These are phyloP conservation scores for Umbelopsis vinacea DNA, from an alignment of 192 early-diverging fungal species.

Conservation along the genomic window DNA sequence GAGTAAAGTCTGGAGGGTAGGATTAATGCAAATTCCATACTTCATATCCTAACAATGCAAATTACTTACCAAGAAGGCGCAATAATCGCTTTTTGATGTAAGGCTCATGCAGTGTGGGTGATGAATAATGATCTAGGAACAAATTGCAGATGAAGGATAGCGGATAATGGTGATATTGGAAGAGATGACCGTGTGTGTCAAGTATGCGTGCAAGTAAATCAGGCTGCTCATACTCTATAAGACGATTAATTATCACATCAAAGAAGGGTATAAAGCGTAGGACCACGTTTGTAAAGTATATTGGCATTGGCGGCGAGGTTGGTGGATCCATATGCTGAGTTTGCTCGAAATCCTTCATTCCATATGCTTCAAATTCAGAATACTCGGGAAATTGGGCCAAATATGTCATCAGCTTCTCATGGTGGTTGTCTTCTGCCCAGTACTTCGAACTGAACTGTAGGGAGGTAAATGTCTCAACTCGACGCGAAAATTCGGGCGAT, in stretches of 20 bases:
- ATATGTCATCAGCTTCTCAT: constrained; percentile 66
- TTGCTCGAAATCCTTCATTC: constrained; percentile 45
- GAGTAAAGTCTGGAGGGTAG: constrained; percentile 41
- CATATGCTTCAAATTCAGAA: constrained; percentile 73
- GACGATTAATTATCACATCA: constrained; percentile 66
- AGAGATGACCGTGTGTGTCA: constrained; percentile 64
- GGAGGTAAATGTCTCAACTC: constrained; percentile 67
- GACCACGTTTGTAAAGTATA: constrained; percentile 73
- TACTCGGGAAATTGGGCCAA: constrained; percentile 72
- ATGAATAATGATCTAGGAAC: constrained; percentile 69
- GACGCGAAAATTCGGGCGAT: constrained; percentile 50
- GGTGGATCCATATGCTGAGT: constrained; percentile 60
- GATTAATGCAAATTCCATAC: no score
- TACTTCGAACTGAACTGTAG: constrained; percentile 66
- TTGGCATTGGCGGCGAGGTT: constrained; percentile 60
- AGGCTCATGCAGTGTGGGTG: constrained; percentile 62
- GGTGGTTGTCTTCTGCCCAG: constrained; percentile 75
- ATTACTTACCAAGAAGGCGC: constrained; percentile 61
- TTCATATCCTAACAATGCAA: neutral
- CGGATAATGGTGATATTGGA: constrained; percentile 69
- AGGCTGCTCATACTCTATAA: constrained; percentile 69
- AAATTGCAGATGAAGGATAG: constrained; percentile 71
- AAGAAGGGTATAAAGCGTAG: constrained; percentile 68
- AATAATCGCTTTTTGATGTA: constrained; percentile 57
- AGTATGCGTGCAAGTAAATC: constrained; percentile 63